Conservation (phyloP, 306 rosid species). For the Cicer judaicum region DNA sequence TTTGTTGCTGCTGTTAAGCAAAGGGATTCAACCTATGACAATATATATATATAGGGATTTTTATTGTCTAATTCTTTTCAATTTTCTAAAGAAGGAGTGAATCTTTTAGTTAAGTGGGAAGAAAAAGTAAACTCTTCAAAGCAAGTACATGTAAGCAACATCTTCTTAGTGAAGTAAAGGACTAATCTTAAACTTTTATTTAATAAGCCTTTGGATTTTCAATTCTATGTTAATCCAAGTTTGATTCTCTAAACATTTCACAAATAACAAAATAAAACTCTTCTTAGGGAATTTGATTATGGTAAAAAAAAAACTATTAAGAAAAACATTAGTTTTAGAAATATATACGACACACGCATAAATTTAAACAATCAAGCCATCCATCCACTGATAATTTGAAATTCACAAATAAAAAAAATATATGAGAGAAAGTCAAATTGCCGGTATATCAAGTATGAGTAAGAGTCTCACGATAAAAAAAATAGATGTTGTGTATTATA, state of each 20-base stretch:
- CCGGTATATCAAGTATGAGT: no score
- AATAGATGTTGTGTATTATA: no score
- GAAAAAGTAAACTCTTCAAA: background rate
- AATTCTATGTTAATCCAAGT: background rate
- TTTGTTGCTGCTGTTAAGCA: slow-evolving; percentile 38
- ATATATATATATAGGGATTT: background rate
- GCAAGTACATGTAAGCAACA: slow-evolving; percentile 39
- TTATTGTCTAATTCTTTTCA: slow-evolving; percentile 32
- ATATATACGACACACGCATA: slow-evolving; percentile 25
- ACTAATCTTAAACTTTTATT: slow-evolving; percentile 22
- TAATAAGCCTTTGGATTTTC: no score
- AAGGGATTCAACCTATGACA: slow-evolving; percentile 36
- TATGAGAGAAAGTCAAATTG: background rate
- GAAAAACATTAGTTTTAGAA: slow-evolving; percentile 36
- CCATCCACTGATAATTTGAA: slow-evolving; percentile 44
- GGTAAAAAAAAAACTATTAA: background rate
- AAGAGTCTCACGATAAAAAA: no score
- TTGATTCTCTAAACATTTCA: slow-evolving; percentile 20
- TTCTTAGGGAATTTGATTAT: no score
- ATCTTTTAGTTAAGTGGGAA: slow-evolving; percentile 39
- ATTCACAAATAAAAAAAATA: slow-evolving; percentile 5
- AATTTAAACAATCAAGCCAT: slow-evolving; percentile 56
- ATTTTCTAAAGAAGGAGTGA: slow-evolving; percentile 10
- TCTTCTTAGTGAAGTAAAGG: slow-evolving; percentile 73
- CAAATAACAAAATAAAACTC: background rate